These are phyloP conservation scores for Tolypocladium ophioglossoides DNA, from an alignment of 2,329 filamentous ascomycete genomes.

Conservation along the genomic window DNA sequence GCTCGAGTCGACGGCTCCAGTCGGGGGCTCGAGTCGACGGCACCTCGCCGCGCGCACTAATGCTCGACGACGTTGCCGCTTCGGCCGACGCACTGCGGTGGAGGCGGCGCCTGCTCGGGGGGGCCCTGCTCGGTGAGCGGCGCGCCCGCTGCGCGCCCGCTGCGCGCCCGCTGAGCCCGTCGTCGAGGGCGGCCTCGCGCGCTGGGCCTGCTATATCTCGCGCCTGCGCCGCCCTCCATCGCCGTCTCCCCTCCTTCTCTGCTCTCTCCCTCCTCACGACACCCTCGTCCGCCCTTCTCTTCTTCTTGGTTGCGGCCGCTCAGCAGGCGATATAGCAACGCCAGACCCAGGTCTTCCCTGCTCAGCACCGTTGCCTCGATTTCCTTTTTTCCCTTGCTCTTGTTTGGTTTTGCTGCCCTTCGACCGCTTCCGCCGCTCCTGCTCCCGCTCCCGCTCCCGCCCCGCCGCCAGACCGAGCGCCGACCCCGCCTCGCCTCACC, in stretches of 20 bases:
- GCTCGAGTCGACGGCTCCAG: no score
- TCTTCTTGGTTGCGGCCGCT: conserved; percentile 46
- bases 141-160: no score
- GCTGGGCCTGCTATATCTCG: conserved; percentile 1
- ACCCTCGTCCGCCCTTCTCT: conserved; percentile 47
- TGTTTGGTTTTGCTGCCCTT: conserved; percentile 31
- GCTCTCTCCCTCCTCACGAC: conserved; percentile 42
- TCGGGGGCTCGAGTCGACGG: no score
- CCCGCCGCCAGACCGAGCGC: background rate
- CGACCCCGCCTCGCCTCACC: background rate
- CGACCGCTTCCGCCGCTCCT: conserved; percentile 8
- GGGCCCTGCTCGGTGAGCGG: background rate
- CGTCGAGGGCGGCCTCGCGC: background rate
- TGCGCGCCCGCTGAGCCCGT: background rate
- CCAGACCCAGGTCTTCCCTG: conserved; percentile 19
- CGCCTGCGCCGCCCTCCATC: conserved; percentile 14
- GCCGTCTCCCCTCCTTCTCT: conserved; percentile 38
- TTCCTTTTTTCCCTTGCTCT: conserved; percentile 32
- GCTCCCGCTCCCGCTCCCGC: conserved; percentile 7
- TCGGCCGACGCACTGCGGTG: background rate
- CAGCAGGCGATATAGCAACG: conserved; percentile 38
- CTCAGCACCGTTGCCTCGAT: conserved; percentile 41
- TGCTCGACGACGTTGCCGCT: background rate
- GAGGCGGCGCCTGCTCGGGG: background rate
- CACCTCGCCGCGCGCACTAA: background rate